Evolutionary conservation across 768 basidiomycete genomes (phyloP).

Genomic region (Xanthoconium stramineum): DNA sequence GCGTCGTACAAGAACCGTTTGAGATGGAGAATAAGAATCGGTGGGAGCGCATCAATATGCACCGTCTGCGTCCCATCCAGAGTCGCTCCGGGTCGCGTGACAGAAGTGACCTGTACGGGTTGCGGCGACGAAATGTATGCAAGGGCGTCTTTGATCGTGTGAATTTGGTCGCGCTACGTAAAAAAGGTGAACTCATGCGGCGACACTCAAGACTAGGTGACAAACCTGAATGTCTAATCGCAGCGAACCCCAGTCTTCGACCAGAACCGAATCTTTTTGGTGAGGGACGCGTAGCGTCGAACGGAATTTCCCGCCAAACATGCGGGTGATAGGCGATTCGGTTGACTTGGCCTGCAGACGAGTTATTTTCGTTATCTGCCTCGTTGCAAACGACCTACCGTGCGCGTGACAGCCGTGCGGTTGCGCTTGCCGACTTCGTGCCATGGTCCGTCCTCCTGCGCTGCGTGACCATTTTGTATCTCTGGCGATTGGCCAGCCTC

Average conservation of each 20-base stretch:
- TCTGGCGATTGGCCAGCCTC: constrained; percentile 18
- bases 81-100: constrained; percentile 51
- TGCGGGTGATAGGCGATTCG: constrained; percentile 85
- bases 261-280: constrained; percentile 79
- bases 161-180: constrained; percentile 63
- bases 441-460: constrained; percentile 73
- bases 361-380: constrained; percentile 2
- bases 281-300: constrained; percentile 78
- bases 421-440: constrained; percentile 91
- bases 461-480: constrained; percentile 8
- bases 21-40: constrained; percentile 82
- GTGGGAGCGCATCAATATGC: constrained; percentile 79
- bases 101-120: constrained; percentile 64
- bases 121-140: constrained; percentile 75
- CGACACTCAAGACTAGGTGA: not conserved
- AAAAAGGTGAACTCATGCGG: not conserved
- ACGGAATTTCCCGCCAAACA: constrained; percentile 92
- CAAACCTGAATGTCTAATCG: constrained; percentile 84
- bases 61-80: constrained; percentile 72
- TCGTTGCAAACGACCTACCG: constrained; percentile 45
- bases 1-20: constrained; percentile 90
- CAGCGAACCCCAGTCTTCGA: constrained; percentile 90
- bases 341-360: constrained; percentile 60
- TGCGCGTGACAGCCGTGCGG: constrained; percentile 72
- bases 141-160: constrained; percentile 81